Percentiles rank a stretch among this genome's conserved stretches.
Conservation (phyloP, 371 early-diverging fungal species). For the Mucor saturninus region DNA sequence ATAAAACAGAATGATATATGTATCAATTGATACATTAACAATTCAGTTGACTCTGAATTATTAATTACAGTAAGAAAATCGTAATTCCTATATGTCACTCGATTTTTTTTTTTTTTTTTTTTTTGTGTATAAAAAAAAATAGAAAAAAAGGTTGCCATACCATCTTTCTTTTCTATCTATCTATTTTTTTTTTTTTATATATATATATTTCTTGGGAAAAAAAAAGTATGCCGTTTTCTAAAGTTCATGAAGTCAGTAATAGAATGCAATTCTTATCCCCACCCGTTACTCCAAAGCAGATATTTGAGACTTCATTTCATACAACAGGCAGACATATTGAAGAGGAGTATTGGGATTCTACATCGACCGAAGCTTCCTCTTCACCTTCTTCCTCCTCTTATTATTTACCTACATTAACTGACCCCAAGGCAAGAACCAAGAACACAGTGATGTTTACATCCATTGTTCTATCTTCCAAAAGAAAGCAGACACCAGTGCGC, state of each 20-base stretch:
- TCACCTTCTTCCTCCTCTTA: background rate
- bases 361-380: background rate
- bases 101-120: no score
- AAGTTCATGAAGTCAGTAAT: background rate
- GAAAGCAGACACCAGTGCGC: constrained; percentile 5
- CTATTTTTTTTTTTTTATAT: constrained; percentile 4
- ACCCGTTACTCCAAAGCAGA: constrained; percentile 29
- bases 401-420: background rate
- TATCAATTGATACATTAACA: no score
- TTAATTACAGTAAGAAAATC: no score
- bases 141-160: background rate
- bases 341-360: background rate
- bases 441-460: background rate
- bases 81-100: no score
- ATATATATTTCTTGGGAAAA: background rate
- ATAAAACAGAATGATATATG: no score
- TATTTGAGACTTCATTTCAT: background rate
- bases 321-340: background rate
- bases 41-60: no score
- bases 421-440: background rate
- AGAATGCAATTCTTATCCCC: constrained; percentile 24
- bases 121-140: background rate
- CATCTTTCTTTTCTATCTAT: background rate
- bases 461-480: background rate
- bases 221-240: background rate